Evolutionary conservation across 2,329 filamentous ascomycete species (phyloP).

Genomic region (Penicillium sp.): DNA sequence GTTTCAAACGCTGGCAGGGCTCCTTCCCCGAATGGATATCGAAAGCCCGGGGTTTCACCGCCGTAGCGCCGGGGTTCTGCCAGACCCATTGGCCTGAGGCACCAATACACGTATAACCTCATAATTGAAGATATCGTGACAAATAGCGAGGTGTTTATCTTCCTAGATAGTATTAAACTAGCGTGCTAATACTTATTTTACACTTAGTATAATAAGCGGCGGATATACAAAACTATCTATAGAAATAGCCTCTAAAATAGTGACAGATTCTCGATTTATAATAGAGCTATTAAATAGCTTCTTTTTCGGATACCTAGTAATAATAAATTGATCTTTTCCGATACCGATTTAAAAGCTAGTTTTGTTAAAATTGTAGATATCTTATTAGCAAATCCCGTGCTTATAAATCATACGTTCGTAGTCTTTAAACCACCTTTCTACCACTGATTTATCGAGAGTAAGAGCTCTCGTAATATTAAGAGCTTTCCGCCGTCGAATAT

Average conservation of each 20-base stretch:
- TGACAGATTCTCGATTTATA: background rate
- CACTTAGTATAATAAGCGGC: background rate
- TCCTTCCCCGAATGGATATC: no score
- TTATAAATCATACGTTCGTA: background rate
- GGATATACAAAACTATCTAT: background rate
- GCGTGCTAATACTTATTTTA: background rate
- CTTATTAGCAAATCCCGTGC: background rate
- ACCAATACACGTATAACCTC: no score
- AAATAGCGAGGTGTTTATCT: background rate
- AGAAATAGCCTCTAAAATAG: background rate
- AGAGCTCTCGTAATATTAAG: background rate
- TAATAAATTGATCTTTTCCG: no score
- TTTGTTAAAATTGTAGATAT: background rate
- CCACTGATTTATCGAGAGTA: background rate
- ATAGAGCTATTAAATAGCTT: background rate
- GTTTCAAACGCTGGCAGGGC: no score
- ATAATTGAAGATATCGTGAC: no score
- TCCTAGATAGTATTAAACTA: background rate
- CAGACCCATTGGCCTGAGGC: no score
- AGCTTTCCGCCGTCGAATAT: background rate
- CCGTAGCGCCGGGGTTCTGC: no score
- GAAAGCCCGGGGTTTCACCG: no score
- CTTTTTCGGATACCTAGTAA: no score
- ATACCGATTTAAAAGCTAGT: background rate
- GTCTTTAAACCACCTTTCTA: background rate